Conservation (phyloP, 2,329 filamentous ascomycete genomes). For the Xylaria digitata region DNA sequence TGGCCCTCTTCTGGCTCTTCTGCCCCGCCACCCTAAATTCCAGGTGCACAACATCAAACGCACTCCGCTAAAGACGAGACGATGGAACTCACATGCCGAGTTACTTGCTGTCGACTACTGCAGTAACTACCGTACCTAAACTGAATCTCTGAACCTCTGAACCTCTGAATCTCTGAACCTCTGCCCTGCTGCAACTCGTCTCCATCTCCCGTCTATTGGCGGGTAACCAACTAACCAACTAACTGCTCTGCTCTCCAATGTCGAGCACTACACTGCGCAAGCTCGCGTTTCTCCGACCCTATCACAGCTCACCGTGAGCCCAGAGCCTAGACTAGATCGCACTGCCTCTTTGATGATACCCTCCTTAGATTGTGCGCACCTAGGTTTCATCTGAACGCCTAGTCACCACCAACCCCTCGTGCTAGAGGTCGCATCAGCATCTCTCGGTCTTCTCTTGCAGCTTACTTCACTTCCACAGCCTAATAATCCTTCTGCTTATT, state of each 20-base stretch:
- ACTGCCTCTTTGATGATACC: constrained; percentile 44
- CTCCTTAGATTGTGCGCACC: constrained; percentile 41
- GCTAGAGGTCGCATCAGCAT: constrained; percentile 42
- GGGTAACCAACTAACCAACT: constrained; percentile 15
- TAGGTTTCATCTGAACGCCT: constrained; percentile 46
- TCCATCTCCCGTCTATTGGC: constrained; percentile 25
- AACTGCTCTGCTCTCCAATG: constrained; percentile 1
- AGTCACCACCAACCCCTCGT: constrained; percentile 39
- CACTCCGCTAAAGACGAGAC: constrained; percentile 54
- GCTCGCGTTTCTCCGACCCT: constrained; percentile 23
- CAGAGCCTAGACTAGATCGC: constrained; percentile 17
- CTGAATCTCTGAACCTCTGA: too few species aligned
- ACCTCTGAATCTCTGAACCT: too few species aligned
- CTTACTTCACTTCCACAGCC: constrained; percentile 40
- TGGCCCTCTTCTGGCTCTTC: background rate
- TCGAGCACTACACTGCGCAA: constrained; percentile 22
- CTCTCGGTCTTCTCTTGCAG: constrained; percentile 40
- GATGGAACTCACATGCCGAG: constrained; percentile 33
- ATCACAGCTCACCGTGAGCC: constrained; percentile 19
- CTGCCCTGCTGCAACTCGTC: constrained; percentile 2
- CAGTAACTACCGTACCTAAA: too few species aligned
- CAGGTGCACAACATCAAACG: constrained; percentile 61
- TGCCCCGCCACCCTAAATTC: constrained; percentile 50
- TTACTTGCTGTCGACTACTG: background rate
- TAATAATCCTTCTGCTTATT: constrained; percentile 38